Percentiles rank a stretch among this genome's conserved stretches.
These are phyloP conservation scores for Telopea speciosissima DNA, from an alignment of 177 flowering plant species.

Conservation along the genomic window DNA sequence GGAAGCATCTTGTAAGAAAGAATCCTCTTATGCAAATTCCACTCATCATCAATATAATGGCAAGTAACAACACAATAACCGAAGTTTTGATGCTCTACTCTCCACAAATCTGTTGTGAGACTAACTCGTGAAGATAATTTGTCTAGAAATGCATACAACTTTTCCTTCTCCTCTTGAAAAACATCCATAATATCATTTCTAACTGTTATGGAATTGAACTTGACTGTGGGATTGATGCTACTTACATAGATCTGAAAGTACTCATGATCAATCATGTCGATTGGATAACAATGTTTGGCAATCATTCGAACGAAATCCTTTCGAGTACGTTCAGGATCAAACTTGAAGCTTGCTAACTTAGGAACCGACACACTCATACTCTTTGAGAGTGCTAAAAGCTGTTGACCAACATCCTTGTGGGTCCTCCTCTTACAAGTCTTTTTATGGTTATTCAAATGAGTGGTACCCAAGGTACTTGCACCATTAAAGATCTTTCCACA, in stretches of 20 bases:
- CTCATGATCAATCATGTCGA: background rate
- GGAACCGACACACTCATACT: background rate
- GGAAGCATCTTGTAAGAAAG: background rate
- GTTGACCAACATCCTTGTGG: background rate
- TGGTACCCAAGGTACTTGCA: background rate
- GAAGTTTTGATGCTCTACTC: background rate
- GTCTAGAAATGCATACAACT: background rate
- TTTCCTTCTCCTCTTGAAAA: background rate
- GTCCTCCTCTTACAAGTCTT: background rate
- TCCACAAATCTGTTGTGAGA: background rate
- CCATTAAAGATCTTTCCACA: background rate
- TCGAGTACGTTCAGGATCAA: background rate
- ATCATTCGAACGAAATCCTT: background rate
- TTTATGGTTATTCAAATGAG: background rate
- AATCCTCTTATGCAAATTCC: background rate
- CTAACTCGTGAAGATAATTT: background rate
- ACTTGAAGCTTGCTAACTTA: background rate
- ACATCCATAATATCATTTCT: background rate
- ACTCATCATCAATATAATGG: background rate
- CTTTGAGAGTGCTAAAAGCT: background rate
- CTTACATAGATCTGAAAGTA: background rate
- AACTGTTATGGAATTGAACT: too few species aligned
- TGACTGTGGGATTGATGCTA: background rate
- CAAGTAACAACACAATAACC: background rate
- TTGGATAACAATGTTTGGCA: background rate